These are phyloP conservation scores for Saccharomycopsis sp. DNA, from an alignment of 805 yeast genomes.

Conservation along the genomic window DNA sequence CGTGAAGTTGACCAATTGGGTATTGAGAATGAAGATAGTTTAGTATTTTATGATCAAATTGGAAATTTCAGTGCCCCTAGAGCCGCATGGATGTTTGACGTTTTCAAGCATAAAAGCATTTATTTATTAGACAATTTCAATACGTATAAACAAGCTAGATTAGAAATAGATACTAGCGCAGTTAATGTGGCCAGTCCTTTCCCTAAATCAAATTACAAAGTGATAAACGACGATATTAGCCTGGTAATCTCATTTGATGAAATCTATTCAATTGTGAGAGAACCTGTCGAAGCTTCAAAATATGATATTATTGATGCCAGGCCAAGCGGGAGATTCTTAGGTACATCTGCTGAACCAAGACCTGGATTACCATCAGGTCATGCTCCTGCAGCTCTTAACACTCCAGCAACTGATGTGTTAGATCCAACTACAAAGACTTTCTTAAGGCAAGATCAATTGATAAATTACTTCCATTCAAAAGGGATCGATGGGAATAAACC, in stretches of 20 bases:
- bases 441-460: slow-evolving; percentile 41
- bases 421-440: slow-evolving; percentile 41
- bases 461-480: slow-evolving; percentile 35
- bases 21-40: slow-evolving; percentile 43
- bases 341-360: slow-evolving; percentile 82
- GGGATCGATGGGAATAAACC: slow-evolving; percentile 46
- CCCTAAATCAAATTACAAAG: slow-evolving; percentile 4
- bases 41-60: slow-evolving; percentile 78
- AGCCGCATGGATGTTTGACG: slow-evolving; percentile 82
- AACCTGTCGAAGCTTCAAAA: slow-evolving; percentile 34
- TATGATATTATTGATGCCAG: slow-evolving; percentile 78
- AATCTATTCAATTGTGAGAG: slow-evolving; percentile 32
- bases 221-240: slow-evolving; percentile 27
- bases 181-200: slow-evolving; percentile 19
- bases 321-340: slow-evolving; percentile 65
- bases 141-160: slow-evolving; percentile 40
- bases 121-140: slow-evolving; percentile 64
- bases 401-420: slow-evolving; percentile 67
- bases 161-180: slow-evolving; percentile 18
- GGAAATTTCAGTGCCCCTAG: slow-evolving; percentile 88
- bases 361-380: slow-evolving; percentile 87
- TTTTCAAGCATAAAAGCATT: slow-evolving; percentile 71
- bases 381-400: slow-evolving; percentile 67
- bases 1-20: slow-evolving; percentile 49
- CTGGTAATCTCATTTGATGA: slow-evolving; percentile 51